phyloP scores from a whole-genome alignment of 352 stramenopile genomes.

The Phytophthora megakarya region DNA sequence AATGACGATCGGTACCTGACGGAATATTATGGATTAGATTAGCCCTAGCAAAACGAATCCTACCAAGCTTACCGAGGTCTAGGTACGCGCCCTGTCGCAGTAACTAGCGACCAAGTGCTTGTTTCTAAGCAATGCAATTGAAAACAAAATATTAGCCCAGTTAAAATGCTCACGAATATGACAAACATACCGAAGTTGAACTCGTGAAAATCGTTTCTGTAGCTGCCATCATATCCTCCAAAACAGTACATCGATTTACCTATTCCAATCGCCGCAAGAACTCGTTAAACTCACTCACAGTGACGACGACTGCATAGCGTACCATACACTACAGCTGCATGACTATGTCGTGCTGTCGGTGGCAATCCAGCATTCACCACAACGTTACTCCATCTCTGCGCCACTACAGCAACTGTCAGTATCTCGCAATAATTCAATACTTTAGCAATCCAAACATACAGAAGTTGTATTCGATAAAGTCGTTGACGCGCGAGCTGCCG shows the following conservation, averaged over 20 bases:
- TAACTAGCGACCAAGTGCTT: conserved; percentile 88
- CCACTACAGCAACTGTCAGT: conserved; percentile 44
- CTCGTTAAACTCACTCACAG: background rate
- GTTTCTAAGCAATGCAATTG: conserved; percentile 49
- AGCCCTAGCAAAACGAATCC: background rate
- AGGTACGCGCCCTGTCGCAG: conserved; percentile 68
- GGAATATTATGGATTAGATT: background rate
- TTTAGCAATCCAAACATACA: conserved; percentile 50
- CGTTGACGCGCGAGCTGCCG: conserved; percentile 92
- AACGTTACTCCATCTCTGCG: conserved; percentile 82
- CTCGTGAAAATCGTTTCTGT: conserved; percentile 96
- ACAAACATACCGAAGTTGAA: conserved; percentile 88
- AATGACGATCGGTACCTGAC: conserved; percentile 88
- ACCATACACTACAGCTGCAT: conserved; percentile 93
- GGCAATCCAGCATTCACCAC: conserved; percentile 78
- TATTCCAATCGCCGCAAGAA: conserved; percentile 19
- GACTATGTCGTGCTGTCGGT: conserved; percentile 94
- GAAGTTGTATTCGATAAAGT: conserved; percentile 96
- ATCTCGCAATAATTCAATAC: conserved; percentile 3
- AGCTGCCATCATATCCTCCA: conserved; percentile 95
- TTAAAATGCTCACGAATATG: background rate
- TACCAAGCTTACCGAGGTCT: conserved; percentile 55
- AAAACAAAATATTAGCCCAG: conserved; percentile 5
- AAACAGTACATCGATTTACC: conserved; percentile 91
- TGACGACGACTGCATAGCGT: background rate